phyloP scores from a whole-genome alignment of 352 stramenopile genomes.

The Blastocystis sp. region DNA sequence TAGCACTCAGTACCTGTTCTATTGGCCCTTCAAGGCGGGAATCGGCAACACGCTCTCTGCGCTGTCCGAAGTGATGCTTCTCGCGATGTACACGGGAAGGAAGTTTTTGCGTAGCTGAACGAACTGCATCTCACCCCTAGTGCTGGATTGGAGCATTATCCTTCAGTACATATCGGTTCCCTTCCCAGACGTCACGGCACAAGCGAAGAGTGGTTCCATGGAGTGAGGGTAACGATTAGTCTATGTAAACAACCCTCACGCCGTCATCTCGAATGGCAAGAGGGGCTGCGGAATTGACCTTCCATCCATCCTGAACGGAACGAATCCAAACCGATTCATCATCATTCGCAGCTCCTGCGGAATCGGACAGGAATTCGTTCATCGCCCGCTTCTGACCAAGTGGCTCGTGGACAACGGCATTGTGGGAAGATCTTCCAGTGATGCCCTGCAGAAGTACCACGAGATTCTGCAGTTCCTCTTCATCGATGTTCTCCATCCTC shows the following conservation, averaged over 20 bases:
- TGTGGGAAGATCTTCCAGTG: not conserved
- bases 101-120: not conserved
- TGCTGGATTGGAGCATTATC: conserved; percentile 35
- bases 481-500: conserved; percentile 30
- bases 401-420: conserved; percentile 24
- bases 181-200: not conserved
- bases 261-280: not conserved
- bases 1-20: conserved; percentile 22
- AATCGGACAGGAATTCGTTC: conserved; percentile 45
- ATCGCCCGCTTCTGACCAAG: not conserved
- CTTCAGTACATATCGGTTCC: conserved; percentile 27
- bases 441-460: not conserved
- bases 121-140: not conserved
- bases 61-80: conserved; percentile 3
- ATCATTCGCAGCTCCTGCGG: conserved; percentile 41
- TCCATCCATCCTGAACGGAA: conserved; percentile 10
- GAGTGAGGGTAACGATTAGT: not conserved
- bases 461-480: conserved; percentile 49
- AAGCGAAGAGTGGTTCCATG: not conserved
- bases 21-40: conserved; percentile 15
- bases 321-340: not conserved
- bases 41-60: conserved; percentile 42
- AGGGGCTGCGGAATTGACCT: not conserved
- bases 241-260: not conserved
- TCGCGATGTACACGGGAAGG: conserved; percentile 21